A percentile compares a stretch with the other conserved stretches of the same genome.
These are phyloP conservation scores for Aspergillus nidulans DNA, from an alignment of 495 filamentous ascomycete species.

Conservation along the genomic window DNA sequence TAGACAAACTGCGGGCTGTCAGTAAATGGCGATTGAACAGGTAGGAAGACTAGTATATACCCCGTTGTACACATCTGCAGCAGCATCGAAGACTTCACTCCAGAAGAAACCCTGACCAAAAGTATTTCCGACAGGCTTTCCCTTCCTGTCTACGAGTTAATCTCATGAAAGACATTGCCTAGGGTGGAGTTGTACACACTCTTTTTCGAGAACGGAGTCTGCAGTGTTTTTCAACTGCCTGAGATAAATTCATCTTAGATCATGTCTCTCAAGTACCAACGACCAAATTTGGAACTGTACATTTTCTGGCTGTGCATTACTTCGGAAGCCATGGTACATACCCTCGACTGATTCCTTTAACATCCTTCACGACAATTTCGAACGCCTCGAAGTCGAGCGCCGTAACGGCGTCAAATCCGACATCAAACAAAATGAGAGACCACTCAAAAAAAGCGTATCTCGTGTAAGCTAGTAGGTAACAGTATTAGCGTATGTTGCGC, in stretches of 20 bases:
- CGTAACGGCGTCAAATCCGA: conserved; percentile 94
- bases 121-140: conserved; percentile 64
- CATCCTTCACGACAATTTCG: conserved; percentile 83
- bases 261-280: conserved; percentile 33
- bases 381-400: conserved; percentile 90
- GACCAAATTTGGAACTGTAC: conserved; percentile 42
- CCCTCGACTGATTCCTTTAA: conserved; percentile 92
- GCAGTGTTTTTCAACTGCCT: conserved; percentile 58
- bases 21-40: conserved; percentile 4
- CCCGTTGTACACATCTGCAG: conserved; percentile 88
- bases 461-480: conserved; percentile 71
- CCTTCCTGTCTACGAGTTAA: conserved; percentile 62
- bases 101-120: conserved; percentile 71
- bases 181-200: conserved; percentile 54
- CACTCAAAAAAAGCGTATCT: conserved; percentile 98
- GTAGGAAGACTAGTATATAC: conserved; percentile 43
- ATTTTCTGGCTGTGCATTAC: conserved; percentile 54
- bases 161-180: conserved; percentile 15
- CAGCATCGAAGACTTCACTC: conserved; percentile 70
- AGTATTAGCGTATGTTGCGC: neutral
- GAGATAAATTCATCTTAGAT: conserved; percentile 44
- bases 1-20: conserved; percentile 70
- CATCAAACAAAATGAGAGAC: conserved; percentile 90
- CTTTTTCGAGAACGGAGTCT: conserved; percentile 80
- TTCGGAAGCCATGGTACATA: conserved; percentile 98